Evolutionary conservation across 495 filamentous ascomycete species (phyloP), one percentile per base, ranked within the genome.

Genomic region (Podospora pseudoanserina): DNA sequence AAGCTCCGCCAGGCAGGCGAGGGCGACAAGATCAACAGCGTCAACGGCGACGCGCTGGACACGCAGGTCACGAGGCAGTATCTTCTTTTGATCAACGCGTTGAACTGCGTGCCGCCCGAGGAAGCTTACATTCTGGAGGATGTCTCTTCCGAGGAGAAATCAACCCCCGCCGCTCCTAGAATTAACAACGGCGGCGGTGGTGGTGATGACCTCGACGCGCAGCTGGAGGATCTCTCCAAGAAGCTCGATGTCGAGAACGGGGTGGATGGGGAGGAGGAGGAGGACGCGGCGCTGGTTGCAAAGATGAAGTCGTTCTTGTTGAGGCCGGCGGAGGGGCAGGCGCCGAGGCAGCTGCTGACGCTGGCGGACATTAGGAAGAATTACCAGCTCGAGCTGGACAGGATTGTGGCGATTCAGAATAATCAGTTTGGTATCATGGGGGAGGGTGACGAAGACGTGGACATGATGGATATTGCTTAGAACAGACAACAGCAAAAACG

Each of bases 371-470:
- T 98, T 26, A 85, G 92, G 70, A 90, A 88, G 73, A 90, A 91
- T 75, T 98, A 95, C 79, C 91, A 95, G 76, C 84, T 82, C 19
- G 93, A 97, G 78, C 80, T 97, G 72, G 96, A 99, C 77, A 84
- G 91, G 60, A 87, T 88, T 30, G 85, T 82, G 49, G 84, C 84
- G 3, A 86, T 87, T 67, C 80, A 86, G 70, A 87, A 86, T 69
- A 82, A 86, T 66, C 84, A 86, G 69, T 87, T 87, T 76, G 83
- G 80, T n/a, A 80, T 85, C 30, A 70, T 75, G 44, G 77, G 76
- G 11, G 59, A 18, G 20, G 39, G 13, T 18, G 39, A 49, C 9
- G 61, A 9, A 2, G 85, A 83, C 44, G 84, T 83, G 55, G 79
- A 82, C 15, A 74, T 86, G 61, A 85, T 88, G 72, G 82, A 82